Evolutionary conservation across 2,329 filamentous ascomycete species (phyloP), one percentile per base, ranked within the genome.

Genomic region (Monilinia vaccinii-corymbosi): DNA sequence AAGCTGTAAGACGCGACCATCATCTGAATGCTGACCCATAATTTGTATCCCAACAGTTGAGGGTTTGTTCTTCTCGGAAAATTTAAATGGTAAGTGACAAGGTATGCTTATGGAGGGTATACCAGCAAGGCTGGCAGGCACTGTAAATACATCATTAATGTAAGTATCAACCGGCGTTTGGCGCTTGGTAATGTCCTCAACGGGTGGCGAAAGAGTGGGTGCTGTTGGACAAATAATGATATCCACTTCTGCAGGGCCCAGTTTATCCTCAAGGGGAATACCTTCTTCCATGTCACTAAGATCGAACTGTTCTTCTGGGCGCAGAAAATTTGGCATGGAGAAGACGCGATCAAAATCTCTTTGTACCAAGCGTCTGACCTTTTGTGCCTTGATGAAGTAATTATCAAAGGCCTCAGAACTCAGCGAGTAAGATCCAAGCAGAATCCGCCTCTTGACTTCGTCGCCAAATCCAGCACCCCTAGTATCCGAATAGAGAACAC

Each of bases 351-450:
- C 85, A 71, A 99, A 99, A 70, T 99, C 94, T 38, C 78, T 77
- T 71, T 94, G 87, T 2, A 99, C 89, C 21, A 96, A 77, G 58
- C 90, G 81, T 1, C 94, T 86, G 44, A 97, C 84, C 65, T 87
- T 87, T 75, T 99, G 94, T 49, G 94, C 94, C 72, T 96, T 88
- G 63, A 96, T 83, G 70, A 99, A 99, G 74, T 97, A 97, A 72
- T 97, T 99, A 73, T 96, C 88, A 70, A 95, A 94, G 11, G 91
- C 91, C 63, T 88, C 84, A 0, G 93, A 92, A 73, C 90, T 96
- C 56, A 99, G 80, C 45, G 87, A 92, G 71, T 96, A 97, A 0
- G 91, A 87, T 18, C 94, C 94, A 0, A 99, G 81, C 10, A 99
- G 75, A 61, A 99, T 95, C 44, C 94, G 85, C 57, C 91, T 81